Conservation (phyloP, 2,329 filamentous ascomycete species). For the Pseudogymnoascus sp. region DNA sequence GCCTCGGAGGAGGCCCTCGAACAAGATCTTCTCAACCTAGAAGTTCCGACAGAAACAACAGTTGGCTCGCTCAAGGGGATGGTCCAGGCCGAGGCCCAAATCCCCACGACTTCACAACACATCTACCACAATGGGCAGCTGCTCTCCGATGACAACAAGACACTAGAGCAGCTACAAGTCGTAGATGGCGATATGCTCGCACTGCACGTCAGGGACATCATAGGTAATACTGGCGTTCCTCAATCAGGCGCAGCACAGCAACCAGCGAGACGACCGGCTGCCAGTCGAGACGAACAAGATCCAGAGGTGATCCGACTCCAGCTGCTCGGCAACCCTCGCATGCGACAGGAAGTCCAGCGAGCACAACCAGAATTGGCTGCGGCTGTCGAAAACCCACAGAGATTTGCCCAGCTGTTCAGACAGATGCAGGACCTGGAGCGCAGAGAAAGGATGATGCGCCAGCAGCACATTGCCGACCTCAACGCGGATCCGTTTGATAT, state of each 20-base stretch:
- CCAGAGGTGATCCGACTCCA: slow-evolving; percentile 76
- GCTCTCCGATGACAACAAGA: slow-evolving; percentile 68
- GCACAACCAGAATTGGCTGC: slow-evolving; percentile 69
- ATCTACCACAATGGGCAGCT: slow-evolving; percentile 86
- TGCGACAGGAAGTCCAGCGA: slow-evolving; percentile 61
- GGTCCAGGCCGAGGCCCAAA: slow-evolving; percentile 73
- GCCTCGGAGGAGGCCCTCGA: slow-evolving; percentile 57
- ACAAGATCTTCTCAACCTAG: slow-evolving; percentile 70
- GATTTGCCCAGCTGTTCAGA: slow-evolving; percentile 65
- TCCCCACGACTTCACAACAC: slow-evolving; percentile 65
- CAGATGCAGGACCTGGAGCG: slow-evolving; percentile 62
- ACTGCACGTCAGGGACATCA: slow-evolving; percentile 63
- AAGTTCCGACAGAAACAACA: slow-evolving; percentile 75
- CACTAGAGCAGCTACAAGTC: slow-evolving; percentile 72
- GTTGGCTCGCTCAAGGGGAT: slow-evolving; percentile 79
- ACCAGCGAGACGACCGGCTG: slow-evolving; percentile 23
- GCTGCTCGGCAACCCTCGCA: slow-evolving; percentile 66
- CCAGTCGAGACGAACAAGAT: slow-evolving; percentile 43
- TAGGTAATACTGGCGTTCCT: slow-evolving; percentile 36
- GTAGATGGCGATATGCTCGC: slow-evolving; percentile 88
- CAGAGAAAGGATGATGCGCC: slow-evolving; percentile 64
- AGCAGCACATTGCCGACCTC: slow-evolving; percentile 72
- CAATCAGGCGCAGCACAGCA: slow-evolving; percentile 23
- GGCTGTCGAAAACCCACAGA: slow-evolving; percentile 64
- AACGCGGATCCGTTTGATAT: slow-evolving; percentile 93